Base-by-base conservation (phyloP, 1,139 yeast genomes). In the Candida gigantensis region DNA sequence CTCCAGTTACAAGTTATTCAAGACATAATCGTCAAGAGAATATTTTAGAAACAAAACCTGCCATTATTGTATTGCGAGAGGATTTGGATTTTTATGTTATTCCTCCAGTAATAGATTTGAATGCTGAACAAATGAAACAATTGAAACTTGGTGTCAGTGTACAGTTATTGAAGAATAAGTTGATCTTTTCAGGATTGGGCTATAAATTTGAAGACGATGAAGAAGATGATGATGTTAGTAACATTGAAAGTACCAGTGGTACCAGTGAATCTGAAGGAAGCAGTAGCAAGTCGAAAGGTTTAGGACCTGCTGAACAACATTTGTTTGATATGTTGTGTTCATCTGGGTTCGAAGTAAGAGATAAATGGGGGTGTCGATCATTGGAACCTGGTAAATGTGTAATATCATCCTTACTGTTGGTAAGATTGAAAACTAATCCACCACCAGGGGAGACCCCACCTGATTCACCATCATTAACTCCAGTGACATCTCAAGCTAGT, bases 221-320 rank as follows among this genome's bases (percentile, higher is more conserved):
- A n/a, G 37, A 28, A 6, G 28, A 34, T 14, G 38, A 32, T 17
- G 21, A 20, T 9, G 21, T 6, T 18, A 18, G n/a, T n/a, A 19
- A 11, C 29, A 33, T 17, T 8, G 23, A 16, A 11, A 46, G 41
- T 6, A 26, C 10, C 39, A 35, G n/a, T n/a, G n/a, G 27, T 20
- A 28, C 28, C 31, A 18, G 5, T 7, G 19, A 18, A 18, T 18
- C 19, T 5, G 32, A 37, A n/a, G n/a, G n/a, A n/a, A n/a, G n/a
- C n/a, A n/a, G n/a, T n/a, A n/a, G n/a, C 5, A 28, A 19, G 13
- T 11, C 79, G 16, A 25, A 77, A 47, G 68, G 67, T 20, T 65
- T 87, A 39, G 96, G 95, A 3, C 84, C 96, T 6, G 97, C 98
- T 1, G 99, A 94, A 58, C 92, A 85, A 57, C 97, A 92, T 61